Percentiles rank a stretch among this genome's conserved stretches.
Conservation (phyloP, 352 stramenopile species). For the Globisporangium cystogenes region DNA sequence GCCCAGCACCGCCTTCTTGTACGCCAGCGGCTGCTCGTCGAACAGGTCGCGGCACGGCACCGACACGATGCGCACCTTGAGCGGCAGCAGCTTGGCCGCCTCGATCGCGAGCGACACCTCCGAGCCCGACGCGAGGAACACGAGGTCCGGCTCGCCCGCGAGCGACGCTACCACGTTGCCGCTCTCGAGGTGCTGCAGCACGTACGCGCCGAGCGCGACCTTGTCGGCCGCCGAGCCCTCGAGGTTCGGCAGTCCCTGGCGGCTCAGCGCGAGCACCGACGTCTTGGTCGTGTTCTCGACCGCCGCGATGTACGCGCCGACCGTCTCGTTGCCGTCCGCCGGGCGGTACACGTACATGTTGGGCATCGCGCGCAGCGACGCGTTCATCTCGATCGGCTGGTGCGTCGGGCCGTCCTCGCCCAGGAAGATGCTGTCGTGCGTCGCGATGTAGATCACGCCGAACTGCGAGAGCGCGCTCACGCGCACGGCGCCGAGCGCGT, state of each 20-base stretch:
- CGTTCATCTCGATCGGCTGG: conserved; percentile 98
- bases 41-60: conserved; percentile 98
- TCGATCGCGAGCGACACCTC: conserved; percentile 96
- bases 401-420: conserved; percentile 99
- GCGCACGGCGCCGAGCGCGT: conserved; percentile 94
- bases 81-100: conserved; percentile 88
- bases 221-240: conserved; percentile 85
- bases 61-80: conserved; percentile 93
- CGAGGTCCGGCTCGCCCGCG: conserved; percentile 81
- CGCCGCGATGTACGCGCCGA: conserved; percentile 91
- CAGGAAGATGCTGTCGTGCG: conserved; percentile 99
- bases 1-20: conserved; percentile 94
- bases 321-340: conserved; percentile 98
- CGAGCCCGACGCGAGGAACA: conserved; percentile 92
- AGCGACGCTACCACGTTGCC: conserved; percentile 67
- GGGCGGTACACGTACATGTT: conserved; percentile 98
- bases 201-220: conserved; percentile 90
- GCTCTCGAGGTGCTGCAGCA: conserved; percentile 75
- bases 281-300: conserved; percentile 85
- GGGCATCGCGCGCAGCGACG: conserved; percentile 94
- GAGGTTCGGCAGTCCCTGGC: conserved; percentile 90
- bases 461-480: conserved; percentile 94
- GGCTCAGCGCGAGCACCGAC: conserved; percentile 92
- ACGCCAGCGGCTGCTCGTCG: conserved; percentile 93
- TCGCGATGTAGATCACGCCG: conserved; percentile 98